Conservation (phyloP, 108 stramenopile genomes). For the Ochromonas danica region DNA sequence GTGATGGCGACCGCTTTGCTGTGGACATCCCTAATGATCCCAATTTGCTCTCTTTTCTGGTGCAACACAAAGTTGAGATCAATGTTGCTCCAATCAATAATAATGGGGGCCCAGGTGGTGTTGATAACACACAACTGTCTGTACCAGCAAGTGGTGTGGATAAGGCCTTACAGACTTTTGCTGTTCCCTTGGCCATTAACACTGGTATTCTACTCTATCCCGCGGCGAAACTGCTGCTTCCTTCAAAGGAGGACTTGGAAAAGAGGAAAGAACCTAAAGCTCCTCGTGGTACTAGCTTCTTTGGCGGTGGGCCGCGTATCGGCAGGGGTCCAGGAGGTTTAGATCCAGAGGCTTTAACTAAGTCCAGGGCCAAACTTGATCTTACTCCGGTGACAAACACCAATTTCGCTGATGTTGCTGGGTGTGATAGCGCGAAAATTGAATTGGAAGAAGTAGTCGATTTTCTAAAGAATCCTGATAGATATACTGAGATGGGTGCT, state of each 20-base stretch:
- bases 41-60: constrained; percentile 79
- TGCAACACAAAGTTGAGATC: constrained; percentile 78
- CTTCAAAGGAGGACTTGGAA: background rate
- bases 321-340: background rate
- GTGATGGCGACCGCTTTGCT: constrained; percentile 77
- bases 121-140: background rate
- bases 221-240: background rate
- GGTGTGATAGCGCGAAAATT: constrained; percentile 88
- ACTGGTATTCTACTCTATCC: background rate
- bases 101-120: background rate
- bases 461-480: constrained; percentile 86
- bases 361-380: background rate
- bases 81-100: constrained; percentile 36
- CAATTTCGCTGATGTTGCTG: constrained; percentile 91
- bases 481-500: constrained; percentile 58
- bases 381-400: constrained; percentile 36
- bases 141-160: background rate
- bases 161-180: background rate
- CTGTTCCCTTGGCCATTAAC: background rate
- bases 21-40: constrained; percentile 90
- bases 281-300: background rate
- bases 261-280: background rate
- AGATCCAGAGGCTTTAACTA: background rate
- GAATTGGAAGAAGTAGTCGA: constrained; percentile 96
- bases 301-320: background rate